Percentiles rank a stretch among this genome's conserved stretches.
phyloP scores from a whole-genome alignment of 441 rosid species.

The Euphorbia corollata region DNA sequence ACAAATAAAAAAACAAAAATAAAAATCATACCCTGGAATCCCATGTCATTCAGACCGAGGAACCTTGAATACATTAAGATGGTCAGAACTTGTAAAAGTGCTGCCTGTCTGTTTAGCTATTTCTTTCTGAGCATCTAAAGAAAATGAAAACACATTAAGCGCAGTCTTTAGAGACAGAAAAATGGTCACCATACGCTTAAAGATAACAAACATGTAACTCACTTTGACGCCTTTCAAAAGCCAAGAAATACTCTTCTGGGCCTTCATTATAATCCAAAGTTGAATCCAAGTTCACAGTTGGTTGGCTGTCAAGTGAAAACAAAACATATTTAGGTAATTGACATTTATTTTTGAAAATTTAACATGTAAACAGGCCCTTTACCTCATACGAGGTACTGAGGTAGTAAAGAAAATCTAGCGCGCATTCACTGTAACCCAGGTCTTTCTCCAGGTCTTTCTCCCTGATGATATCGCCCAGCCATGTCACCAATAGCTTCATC shows the following conservation, averaged over 20 bases:
- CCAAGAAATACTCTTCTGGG: constrained; percentile 64
- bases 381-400: constrained; percentile 55
- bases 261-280: constrained; percentile 51
- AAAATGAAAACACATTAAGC: constrained; percentile 16
- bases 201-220: constrained; percentile 24
- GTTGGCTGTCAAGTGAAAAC: constrained; percentile 35
- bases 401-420: constrained; percentile 59
- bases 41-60: constrained; percentile 58
- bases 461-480: constrained; percentile 35
- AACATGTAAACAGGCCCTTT: constrained; percentile 5
- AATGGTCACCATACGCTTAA: constrained; percentile 2
- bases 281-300: constrained; percentile 35
- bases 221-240: constrained; percentile 56
- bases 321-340: background rate
- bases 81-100: constrained; percentile 30
- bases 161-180: constrained; percentile 4
- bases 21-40: constrained; percentile 34
- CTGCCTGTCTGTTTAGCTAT: constrained; percentile 58
- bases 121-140: constrained; percentile 59
- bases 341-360: background rate
- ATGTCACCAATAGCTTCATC: constrained; percentile 23
- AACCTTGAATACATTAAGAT: constrained; percentile 25
- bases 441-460: constrained; percentile 65
- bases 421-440: constrained; percentile 61
- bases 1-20: constrained; percentile 5